Percentiles rank a stretch among this genome's conserved stretches.
Conservation (phyloP, 139 green algal genomes). For the Dunaliella sp. region DNA sequence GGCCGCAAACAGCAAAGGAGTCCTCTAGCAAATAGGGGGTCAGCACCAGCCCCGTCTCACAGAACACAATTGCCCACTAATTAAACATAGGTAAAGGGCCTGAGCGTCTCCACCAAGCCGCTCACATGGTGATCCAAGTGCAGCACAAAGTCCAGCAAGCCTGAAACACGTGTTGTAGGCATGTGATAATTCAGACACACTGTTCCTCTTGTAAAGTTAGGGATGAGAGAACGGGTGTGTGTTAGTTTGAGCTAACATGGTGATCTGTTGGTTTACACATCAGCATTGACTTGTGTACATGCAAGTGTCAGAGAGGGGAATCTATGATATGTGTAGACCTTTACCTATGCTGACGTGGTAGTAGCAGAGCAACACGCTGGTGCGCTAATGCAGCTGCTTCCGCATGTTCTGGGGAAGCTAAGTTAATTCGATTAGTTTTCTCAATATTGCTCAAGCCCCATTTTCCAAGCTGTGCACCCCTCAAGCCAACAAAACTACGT, state of each 20-base stretch:
- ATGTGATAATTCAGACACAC: not conserved
- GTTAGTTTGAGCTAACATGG: no score
- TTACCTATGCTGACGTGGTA: no score
- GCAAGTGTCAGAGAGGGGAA: not conserved
- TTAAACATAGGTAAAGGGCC: conserved; percentile 73
- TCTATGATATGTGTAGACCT: not conserved
- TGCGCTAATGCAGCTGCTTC: not conserved
- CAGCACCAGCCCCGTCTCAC: conserved; percentile 78
- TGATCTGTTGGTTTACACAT: not conserved
- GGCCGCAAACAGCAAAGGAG: conserved; percentile 88
- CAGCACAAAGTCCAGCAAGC: conserved; percentile 65
- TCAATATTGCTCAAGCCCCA: no score
- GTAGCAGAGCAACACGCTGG: no score
- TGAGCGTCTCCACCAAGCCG: conserved; percentile 66
- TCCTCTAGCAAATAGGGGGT: conserved; percentile 90
- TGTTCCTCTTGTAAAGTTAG: not conserved
- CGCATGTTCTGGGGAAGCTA: not conserved
- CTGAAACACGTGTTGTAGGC: conserved; percentile 10
- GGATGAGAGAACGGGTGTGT: not conserved
- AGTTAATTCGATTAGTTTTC: not conserved
- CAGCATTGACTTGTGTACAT: not conserved
- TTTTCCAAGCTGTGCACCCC: not conserved
- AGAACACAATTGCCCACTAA: conserved; percentile 69
- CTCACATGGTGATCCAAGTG: conserved; percentile 84
- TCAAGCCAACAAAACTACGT: not conserved